Percentiles rank a stretch among this genome's conserved stretches.
Conservation (phyloP, 768 basidiomycete genomes). For the Amanita jacksonii region DNA sequence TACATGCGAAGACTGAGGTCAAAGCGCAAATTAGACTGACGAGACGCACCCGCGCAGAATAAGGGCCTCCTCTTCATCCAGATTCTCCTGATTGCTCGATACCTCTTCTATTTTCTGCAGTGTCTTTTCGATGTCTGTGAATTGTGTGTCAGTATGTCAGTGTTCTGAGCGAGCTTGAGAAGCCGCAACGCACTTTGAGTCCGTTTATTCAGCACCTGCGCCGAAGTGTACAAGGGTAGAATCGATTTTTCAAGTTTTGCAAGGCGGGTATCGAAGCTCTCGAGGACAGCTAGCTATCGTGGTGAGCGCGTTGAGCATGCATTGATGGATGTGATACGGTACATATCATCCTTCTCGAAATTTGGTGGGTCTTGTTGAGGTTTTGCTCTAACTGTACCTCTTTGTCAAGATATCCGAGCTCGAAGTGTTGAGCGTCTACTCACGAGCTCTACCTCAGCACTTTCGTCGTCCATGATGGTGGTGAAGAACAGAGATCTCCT, state of each 20-base stretch:
- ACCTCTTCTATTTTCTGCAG: slow-evolving; percentile 72
- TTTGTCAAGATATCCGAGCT: not conserved
- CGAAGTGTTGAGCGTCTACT: not conserved
- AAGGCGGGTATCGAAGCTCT: slow-evolving; percentile 75
- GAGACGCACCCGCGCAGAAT: slow-evolving; percentile 62
- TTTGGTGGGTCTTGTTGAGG: slow-evolving; percentile 75
- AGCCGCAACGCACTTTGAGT: slow-evolving; percentile 52
- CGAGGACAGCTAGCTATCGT: slow-evolving; percentile 57
- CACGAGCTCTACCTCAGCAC: slow-evolving; percentile 70
- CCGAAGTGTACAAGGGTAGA: slow-evolving; percentile 69
- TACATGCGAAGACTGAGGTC: slow-evolving; percentile 17
- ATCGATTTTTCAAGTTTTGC: slow-evolving; percentile 83
- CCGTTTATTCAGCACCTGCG: slow-evolving; percentile 64
- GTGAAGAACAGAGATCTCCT: not conserved
- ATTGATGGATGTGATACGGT: slow-evolving; percentile 18
- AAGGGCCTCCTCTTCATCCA: slow-evolving; percentile 68
- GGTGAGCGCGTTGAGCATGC: slow-evolving; percentile 14
- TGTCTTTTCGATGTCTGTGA: slow-evolving; percentile 71
- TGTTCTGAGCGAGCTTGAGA: not conserved
- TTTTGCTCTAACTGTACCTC: slow-evolving; percentile 71
- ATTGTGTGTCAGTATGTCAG: not conserved
- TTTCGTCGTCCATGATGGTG: slow-evolving; percentile 45
- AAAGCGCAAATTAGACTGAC: not conserved
- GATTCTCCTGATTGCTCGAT: slow-evolving; percentile 63
- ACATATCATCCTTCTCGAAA: slow-evolving; percentile 84